Conservation (phyloP, 192 early-diverging fungal genomes). For the Coemansia umbellata region DNA sequence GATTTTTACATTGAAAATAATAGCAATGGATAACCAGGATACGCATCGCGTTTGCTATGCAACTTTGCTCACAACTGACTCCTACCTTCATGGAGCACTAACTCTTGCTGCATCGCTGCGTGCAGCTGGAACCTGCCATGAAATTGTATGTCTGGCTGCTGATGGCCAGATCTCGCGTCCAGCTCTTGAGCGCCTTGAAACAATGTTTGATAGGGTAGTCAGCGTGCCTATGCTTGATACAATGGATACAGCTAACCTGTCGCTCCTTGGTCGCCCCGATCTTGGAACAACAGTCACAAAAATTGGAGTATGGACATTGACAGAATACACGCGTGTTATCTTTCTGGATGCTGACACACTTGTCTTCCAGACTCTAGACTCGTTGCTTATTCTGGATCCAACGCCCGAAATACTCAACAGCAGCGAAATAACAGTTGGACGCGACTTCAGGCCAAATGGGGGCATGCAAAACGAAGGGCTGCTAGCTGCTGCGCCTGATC, state of each 20-base stretch:
- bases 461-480: conserved; percentile 49
- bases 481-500: conserved; percentile 87
- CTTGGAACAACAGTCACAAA: conserved; percentile 88
- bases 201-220: conserved; percentile 65
- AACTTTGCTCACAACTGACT: conserved; percentile 83
- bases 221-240: conserved; percentile 66
- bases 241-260: conserved; percentile 33
- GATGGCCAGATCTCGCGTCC: conserved; percentile 55
- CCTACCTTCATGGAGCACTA: conserved; percentile 81
- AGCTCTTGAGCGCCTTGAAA: conserved; percentile 51
- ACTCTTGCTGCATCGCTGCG: conserved; percentile 72
- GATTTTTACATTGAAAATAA: too few species aligned
- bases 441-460: conserved; percentile 31
- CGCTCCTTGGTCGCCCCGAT: conserved; percentile 80
- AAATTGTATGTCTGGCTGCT: conserved; percentile 62
- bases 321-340: conserved; percentile 64
- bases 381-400: conserved; percentile 61
- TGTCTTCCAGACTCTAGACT: conserved; percentile 73
- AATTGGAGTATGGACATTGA: conserved; percentile 77
- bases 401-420: not conserved
- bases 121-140: conserved; percentile 52
- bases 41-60: conserved; percentile 34
- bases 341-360: conserved; percentile 89
- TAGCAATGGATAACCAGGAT: not conserved
- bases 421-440: conserved; percentile 10